These are phyloP conservation scores for Pyrenula massariospora DNA, from an alignment of 495 filamentous ascomycete species.

Conservation along the genomic window DNA sequence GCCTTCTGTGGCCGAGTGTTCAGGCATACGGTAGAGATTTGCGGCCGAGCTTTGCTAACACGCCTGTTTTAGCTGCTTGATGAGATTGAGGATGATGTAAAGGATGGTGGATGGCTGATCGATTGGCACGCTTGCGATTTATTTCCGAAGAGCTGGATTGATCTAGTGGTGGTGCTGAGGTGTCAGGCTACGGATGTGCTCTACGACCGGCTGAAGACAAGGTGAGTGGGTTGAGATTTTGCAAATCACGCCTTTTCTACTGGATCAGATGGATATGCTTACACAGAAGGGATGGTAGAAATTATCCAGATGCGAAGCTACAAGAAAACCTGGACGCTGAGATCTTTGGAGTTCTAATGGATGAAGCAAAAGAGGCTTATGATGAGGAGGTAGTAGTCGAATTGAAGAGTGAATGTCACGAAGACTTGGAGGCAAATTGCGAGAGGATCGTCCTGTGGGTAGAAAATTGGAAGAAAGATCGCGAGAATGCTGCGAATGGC, in stretches of 20 bases:
- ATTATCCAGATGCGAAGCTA: slow-evolving; percentile 74
- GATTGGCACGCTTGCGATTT: slow-evolving; percentile 98
- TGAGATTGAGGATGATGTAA: slow-evolving; percentile 71
- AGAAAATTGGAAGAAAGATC: slow-evolving; percentile 64
- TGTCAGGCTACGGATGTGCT: slow-evolving; percentile 58
- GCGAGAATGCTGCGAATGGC: slow-evolving; percentile 4
- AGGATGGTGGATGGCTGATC: slow-evolving; percentile 75
- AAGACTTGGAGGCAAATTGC: slow-evolving; percentile 80
- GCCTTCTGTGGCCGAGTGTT: no score
- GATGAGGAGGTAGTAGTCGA: slow-evolving; percentile 85
- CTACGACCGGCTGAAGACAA: slow-evolving; percentile 71
- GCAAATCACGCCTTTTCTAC: not conserved
- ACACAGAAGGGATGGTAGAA: slow-evolving; percentile 27
- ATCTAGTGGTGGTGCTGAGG: slow-evolving; percentile 85
- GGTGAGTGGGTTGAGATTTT: slow-evolving; percentile 29
- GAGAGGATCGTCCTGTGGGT: slow-evolving; percentile 76
- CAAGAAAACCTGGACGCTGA: slow-evolving; percentile 95
- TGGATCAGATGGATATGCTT: not conserved
- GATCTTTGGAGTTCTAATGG: slow-evolving; percentile 88
- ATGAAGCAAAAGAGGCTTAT: slow-evolving; percentile 82
- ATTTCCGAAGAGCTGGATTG: slow-evolving; percentile 88
- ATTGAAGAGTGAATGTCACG: slow-evolving; percentile 65
- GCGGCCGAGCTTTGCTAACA: slow-evolving; percentile 7
- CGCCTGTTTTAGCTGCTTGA: slow-evolving; percentile 58
- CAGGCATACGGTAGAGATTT: not conserved